Evolutionary conservation across 176 grass and related monocot species (phyloP).

Genomic region (Zoysia pacifica): DNA sequence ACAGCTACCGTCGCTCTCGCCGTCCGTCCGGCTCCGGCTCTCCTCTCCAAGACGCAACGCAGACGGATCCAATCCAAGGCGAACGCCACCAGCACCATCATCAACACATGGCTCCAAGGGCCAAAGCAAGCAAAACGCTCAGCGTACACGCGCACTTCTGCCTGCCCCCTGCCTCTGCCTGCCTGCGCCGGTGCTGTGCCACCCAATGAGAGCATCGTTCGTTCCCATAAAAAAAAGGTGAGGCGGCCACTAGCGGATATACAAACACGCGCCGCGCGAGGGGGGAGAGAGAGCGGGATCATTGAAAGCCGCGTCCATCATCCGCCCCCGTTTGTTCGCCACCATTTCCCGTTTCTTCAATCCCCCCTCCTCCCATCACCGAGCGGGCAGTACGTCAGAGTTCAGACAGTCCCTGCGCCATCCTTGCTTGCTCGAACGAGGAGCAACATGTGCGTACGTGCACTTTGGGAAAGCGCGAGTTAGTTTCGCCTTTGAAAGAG

Average conservation of each 20-base stretch:
- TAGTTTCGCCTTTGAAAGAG: too few relatives aligned
- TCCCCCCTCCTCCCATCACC: not conserved
- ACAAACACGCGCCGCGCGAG: conserved; percentile 35
- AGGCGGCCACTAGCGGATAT: conserved; percentile 46
- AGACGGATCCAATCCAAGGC: conserved; percentile 34
- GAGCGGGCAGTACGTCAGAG: too few relatives aligned
- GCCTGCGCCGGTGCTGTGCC: not conserved
- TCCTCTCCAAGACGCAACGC: conserved; percentile 30
- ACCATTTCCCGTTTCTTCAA: conserved; percentile 40
- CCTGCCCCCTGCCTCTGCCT: too few relatives aligned
- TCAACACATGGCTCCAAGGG: not conserved
- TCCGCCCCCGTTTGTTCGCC: conserved; percentile 55
- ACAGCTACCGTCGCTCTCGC: conserved; percentile 24
- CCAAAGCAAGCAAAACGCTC: conserved; percentile 4
- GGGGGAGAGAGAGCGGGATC: conserved; percentile 12
- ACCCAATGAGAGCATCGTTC: conserved; percentile 36
- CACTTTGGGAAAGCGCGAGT: conserved; percentile 40
- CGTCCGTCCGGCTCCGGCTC: conserved; percentile 1
- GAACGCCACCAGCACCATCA: not conserved
- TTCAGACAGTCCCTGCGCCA: too few relatives aligned
- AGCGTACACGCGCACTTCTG: not conserved
- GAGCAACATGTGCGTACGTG: conserved; percentile 14
- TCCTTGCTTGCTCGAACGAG: not conserved
- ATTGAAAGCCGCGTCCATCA: conserved; percentile 71
- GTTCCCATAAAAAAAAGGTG: conserved; percentile 32